Conservation (phyloP, 768 basidiomycete genomes). For the Mycena latifolia region DNA sequence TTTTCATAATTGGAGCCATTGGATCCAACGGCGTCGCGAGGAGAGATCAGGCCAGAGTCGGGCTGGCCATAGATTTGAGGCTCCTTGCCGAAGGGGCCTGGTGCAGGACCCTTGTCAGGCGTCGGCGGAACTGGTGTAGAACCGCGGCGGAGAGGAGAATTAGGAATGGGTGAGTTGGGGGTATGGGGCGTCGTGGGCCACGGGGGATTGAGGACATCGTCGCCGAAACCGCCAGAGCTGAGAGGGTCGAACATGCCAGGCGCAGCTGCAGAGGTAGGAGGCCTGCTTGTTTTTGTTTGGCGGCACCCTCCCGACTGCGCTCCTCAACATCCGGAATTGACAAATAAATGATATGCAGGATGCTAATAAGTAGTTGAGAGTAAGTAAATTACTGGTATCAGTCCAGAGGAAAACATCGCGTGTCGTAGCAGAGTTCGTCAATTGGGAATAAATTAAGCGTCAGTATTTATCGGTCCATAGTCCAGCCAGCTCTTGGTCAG, state of each 20-base stretch:
- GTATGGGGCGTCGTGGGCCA: constrained; percentile 89
- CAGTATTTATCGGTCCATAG: neutral
- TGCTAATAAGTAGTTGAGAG: constrained; percentile 11
- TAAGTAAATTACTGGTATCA: neutral
- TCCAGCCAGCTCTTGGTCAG: neutral
- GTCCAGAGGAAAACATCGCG: constrained; percentile 4
- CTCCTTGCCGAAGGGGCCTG: constrained; percentile 79
- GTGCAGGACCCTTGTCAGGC: constrained; percentile 64
- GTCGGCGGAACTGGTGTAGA: constrained; percentile 64
- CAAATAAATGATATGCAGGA: constrained; percentile 2
- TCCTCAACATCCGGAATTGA: neutral
- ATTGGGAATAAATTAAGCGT: neutral
- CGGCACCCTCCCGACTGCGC: neutral
- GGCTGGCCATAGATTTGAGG: constrained; percentile 92
- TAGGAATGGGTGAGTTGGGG: constrained; percentile 76
- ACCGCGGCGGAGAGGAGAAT: constrained; percentile 69
- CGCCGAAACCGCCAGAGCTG: constrained; percentile 66
- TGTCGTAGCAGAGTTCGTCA: constrained; percentile 15
- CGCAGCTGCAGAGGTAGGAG: constrained; percentile 5
- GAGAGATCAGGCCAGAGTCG: constrained; percentile 86
- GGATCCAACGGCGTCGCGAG: constrained; percentile 69
- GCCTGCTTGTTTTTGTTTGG: constrained; percentile 11
- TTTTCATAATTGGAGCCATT: constrained; percentile 83
- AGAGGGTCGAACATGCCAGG: constrained; percentile 73
- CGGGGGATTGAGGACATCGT: constrained; percentile 61